A percentile compares a stretch with the other conserved stretches of the same genome.
Evolutionary conservation across 75 land plant genomes (phyloP).

Genomic region (Ceratopteris richardii): DNA sequence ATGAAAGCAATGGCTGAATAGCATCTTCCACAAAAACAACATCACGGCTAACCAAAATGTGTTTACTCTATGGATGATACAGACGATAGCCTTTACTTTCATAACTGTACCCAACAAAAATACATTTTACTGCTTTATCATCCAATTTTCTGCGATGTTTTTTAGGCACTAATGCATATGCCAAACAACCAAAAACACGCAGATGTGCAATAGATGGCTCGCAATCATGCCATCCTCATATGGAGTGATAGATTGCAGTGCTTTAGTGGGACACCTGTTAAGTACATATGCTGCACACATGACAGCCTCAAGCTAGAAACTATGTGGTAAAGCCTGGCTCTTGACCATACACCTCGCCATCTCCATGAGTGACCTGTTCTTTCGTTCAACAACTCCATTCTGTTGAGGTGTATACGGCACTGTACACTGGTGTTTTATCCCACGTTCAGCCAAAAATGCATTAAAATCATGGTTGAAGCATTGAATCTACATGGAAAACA

Average conservation of each 20-base stretch:
- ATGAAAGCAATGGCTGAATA: neutral
- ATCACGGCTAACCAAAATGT: neutral
- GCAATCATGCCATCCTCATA: neutral
- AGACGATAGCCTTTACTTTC: constrained; percentile 2
- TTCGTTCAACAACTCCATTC: neutral
- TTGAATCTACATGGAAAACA: neutral
- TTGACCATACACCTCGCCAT: constrained; percentile 1
- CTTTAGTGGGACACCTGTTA: constrained; percentile 1
- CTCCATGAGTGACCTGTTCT: neutral
- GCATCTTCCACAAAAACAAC: constrained; percentile 5
- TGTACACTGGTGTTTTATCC: constrained; percentile 1
- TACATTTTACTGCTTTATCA: constrained; percentile 1
- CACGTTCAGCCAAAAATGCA: neutral
- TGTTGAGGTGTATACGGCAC: constrained; percentile 4
- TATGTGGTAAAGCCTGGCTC: neutral
- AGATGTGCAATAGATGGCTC: neutral
- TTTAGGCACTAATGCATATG: neutral
- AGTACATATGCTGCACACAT: neutral
- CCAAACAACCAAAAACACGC: constrained; percentile 1
- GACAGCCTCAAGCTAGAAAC: neutral
- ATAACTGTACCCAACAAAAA: constrained; percentile 7
- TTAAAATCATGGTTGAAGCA: neutral
- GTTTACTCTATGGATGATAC: neutral
- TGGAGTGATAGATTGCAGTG: constrained; percentile 1
- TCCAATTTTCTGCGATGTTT: neutral